phyloP scores from a whole-genome alignment of 2,329 filamentous ascomycete genomes.

The Akanthomyces lecanii region DNA sequence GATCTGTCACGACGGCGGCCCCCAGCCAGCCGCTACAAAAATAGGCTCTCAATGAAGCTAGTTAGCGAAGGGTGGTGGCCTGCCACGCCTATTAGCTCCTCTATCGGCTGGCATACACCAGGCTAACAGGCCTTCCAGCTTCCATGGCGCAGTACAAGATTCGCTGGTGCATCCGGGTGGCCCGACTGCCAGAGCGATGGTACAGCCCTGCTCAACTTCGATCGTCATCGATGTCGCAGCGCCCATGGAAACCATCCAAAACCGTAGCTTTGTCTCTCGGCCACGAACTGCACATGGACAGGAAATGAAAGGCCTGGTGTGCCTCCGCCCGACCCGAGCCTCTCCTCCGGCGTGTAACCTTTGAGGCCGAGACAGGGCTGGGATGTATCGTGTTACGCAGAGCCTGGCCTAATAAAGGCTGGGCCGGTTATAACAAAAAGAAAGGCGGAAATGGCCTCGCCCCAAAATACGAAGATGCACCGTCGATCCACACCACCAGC shows the following conservation, averaged over 20 bases:
- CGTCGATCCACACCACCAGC: neutral
- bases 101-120: neutral
- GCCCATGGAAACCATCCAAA: neutral
- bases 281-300: neutral
- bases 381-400: neutral
- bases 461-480: slow-evolving; percentile 12
- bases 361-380: neutral
- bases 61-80: neutral
- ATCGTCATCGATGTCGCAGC: neutral
- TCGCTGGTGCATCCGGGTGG: slow-evolving; percentile 2
- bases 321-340: neutral
- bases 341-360: neutral
- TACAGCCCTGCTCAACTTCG: neutral
- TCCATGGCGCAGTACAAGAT: neutral
- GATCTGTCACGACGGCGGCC: slow-evolving; percentile 9
- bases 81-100: neutral
- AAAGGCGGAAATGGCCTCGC: neutral
- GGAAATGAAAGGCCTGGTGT: neutral
- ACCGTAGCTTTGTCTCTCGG: neutral
- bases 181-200: neutral
- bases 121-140: neutral
- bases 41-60: slow-evolving; percentile 4
- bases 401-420: neutral
- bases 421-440: neutral
- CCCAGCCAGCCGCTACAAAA: slow-evolving; percentile 3